phyloP scores from a whole-genome alignment of 73 alveolate genomes.

The Blepharisma japonicum region DNA sequence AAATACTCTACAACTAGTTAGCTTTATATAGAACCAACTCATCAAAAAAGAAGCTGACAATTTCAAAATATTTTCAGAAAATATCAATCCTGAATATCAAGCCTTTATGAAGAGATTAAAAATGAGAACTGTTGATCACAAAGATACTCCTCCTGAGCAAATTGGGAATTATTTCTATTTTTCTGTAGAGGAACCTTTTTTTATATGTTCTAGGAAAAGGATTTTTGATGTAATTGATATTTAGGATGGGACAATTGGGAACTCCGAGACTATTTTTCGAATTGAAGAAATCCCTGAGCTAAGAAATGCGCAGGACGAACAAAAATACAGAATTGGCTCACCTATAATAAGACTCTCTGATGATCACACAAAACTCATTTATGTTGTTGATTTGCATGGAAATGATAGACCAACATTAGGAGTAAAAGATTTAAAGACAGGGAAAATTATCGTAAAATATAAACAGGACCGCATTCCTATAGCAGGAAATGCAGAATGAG shows the following conservation, averaged over 20 bases:
- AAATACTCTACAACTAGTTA: background rate
- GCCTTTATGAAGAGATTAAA: background rate
- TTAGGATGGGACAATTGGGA: background rate
- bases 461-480: background rate
- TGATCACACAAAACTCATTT: background rate
- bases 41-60: slow-evolving; percentile 13
- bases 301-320: background rate
- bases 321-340: background rate
- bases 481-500: slow-evolving; percentile 4
- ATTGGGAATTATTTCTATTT: background rate
- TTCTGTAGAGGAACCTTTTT: background rate
- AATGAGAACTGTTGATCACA: background rate
- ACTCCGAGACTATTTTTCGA: background rate
- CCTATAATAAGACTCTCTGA: slow-evolving; percentile 22
- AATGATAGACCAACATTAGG: slow-evolving; percentile 5
- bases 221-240: background rate
- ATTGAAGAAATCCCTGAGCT: slow-evolving; percentile 2
- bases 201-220: background rate
- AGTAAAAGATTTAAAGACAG: background rate
- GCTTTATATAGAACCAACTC: slow-evolving; percentile 14
- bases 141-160: background rate
- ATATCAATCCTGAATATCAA: slow-evolving; percentile 9
- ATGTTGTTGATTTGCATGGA: slow-evolving; percentile 11
- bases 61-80: background rate
- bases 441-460: slow-evolving; percentile 5